Evolutionary conservation across 2,329 filamentous ascomycete genomes (phyloP).

Genomic region (Xylariaceae sp.): DNA sequence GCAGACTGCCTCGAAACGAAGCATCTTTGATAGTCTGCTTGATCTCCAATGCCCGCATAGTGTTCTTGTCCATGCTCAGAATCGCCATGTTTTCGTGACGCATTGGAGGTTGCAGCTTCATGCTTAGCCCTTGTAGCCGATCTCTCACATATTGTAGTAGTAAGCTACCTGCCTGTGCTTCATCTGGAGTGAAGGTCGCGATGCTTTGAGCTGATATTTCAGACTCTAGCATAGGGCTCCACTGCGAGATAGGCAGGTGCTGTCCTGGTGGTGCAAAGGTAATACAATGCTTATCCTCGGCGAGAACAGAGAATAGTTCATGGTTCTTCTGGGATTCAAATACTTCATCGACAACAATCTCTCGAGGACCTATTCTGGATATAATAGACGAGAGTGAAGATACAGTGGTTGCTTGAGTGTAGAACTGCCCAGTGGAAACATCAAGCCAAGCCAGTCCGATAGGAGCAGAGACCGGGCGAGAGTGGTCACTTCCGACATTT

Average conservation of each 20-base stretch:
- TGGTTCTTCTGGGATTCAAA: constrained; percentile 56
- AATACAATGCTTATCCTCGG: constrained; percentile 71
- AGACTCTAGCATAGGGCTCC: constrained; percentile 74
- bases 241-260: constrained; percentile 54
- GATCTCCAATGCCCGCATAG: constrained; percentile 83
- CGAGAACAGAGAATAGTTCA: constrained; percentile 62
- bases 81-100: constrained; percentile 70
- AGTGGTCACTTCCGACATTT: not conserved
- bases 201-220: constrained; percentile 54
- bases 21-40: constrained; percentile 80
- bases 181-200: constrained; percentile 59
- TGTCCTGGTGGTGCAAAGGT: constrained; percentile 60
- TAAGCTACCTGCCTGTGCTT: constrained; percentile 72
- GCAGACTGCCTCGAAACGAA: constrained; percentile 72
- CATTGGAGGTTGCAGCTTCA: constrained; percentile 79
- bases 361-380: constrained; percentile 76
- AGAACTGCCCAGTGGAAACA: constrained; percentile 91
- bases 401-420: constrained; percentile 71
- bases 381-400: constrained; percentile 73
- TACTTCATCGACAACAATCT: constrained; percentile 73
- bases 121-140: constrained; percentile 69
- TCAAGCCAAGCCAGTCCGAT: constrained; percentile 88
- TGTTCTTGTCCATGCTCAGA: constrained; percentile 91
- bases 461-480: constrained; percentile 17
- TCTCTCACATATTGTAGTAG: constrained; percentile 82